Percentiles rank a stretch among this genome's conserved stretches.
Conservation (phyloP, 2,329 filamentous ascomycete genomes). For the Trichoderma sp. region DNA sequence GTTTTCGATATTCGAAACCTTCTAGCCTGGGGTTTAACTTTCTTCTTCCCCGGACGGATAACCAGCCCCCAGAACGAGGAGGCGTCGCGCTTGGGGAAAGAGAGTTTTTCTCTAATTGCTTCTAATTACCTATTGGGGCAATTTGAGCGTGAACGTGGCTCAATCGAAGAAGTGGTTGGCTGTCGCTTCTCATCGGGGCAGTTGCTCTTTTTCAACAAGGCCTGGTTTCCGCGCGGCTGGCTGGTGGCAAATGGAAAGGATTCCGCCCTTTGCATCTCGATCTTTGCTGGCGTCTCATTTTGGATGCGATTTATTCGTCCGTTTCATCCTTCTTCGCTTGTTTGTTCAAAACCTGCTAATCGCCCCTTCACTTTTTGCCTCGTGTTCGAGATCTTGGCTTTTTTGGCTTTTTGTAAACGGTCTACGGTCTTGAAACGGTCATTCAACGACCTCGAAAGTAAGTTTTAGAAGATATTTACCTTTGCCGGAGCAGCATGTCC, state of each 20-base stretch:
- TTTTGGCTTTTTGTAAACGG: background rate
- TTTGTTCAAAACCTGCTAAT: background rate
- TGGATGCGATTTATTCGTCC: background rate
- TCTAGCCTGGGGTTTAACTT: background rate
- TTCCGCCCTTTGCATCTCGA: background rate
- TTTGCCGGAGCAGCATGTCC: background rate
- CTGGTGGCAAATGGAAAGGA: slow-evolving; percentile 13
- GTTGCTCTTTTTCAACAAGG: background rate
- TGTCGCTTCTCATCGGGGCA: slow-evolving; percentile 12
- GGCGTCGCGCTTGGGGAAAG: slow-evolving; percentile 4
- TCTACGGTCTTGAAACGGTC: background rate
- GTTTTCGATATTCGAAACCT: background rate
- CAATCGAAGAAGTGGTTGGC: background rate
- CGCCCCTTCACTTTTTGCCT: background rate
- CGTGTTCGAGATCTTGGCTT: background rate
- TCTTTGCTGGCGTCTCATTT: background rate
- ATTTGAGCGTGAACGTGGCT: slow-evolving; percentile 12
- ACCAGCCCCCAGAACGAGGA: background rate
- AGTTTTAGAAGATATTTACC: background rate
- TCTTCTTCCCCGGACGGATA: background rate
- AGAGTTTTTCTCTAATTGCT: background rate
- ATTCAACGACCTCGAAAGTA: background rate
- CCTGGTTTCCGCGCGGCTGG: background rate
- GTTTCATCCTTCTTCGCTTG: background rate
- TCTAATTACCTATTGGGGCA: slow-evolving; percentile 10